Base-by-base conservation (phyloP, 169 alveolate species). In the Sarcocystis neurona region DNA sequence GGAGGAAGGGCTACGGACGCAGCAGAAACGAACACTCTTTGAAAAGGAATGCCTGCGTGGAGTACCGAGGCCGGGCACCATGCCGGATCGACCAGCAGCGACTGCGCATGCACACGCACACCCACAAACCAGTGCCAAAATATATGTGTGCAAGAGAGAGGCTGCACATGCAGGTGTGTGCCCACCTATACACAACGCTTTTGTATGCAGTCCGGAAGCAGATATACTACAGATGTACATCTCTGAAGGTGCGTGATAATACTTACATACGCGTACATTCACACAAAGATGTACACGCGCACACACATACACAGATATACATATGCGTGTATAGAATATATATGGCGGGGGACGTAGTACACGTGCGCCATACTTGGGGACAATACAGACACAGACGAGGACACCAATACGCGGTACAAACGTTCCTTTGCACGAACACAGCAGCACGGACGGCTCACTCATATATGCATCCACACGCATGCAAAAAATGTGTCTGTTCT, bases 91-190 rank as follows among this genome's bases (percentile, higher is more conserved):
- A 72, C 82, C 1, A 72, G 53, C 10, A 72, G 12, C 5, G 41
- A 47, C 82, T 72, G 34, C 77, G 34, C 6, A 37, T 2, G 53
- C 39, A n/a, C 30, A 63, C 75, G 75, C 75, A 63, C 75, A 63
- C 39, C 10, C 12, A 63, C 34, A 63, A 6, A 63, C 12, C 44
- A n/a, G 12, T 3, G 8, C 75, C 44, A 1, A 41, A 1, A 63
- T 30, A n/a, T 0, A 15, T 1, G n/a, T 0, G 8, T 5, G n/a
- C 27, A 63, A 15, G 46, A n/a, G 20, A 1, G 20, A 41, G 0
- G 4, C 6, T 6, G 75, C 4, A 37, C 3, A 15, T 1, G 43
- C 27, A 15, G 2, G 75, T 34, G 72, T 58, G n/a, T 23, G 10
- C 2, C 39, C 5, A 58, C 15, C 34, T 3, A 34, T 50, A n/a